A percentile compares a stretch with the other conserved stretches of the same genome.
These are phyloP conservation scores for Penicillium silybi DNA, from an alignment of 495 filamentous ascomycete species.

Conservation along the genomic window DNA sequence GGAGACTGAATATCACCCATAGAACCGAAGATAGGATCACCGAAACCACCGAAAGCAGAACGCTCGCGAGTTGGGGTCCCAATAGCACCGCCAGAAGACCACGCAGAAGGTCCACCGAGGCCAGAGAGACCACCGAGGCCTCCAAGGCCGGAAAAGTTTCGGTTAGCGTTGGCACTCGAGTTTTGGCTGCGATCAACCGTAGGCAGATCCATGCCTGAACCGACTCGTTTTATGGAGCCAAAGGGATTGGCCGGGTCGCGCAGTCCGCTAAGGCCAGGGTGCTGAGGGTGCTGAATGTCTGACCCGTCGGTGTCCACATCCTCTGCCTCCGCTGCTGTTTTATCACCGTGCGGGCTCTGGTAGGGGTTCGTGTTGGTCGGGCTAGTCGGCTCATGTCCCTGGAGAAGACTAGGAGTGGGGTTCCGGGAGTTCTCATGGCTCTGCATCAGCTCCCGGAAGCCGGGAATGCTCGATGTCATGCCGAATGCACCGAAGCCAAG, in stretches of 20 bases:
- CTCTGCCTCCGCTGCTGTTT: slow-evolving; percentile 51
- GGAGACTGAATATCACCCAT: slow-evolving; percentile 78
- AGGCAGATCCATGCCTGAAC: slow-evolving; percentile 58
- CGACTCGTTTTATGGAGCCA: slow-evolving; percentile 44
- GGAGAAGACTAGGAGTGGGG: slow-evolving; percentile 51
- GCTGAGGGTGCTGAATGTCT: slow-evolving; percentile 52
- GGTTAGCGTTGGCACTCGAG: slow-evolving; percentile 70
- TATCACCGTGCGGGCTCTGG: slow-evolving; percentile 84
- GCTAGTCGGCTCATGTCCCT: slow-evolving; percentile 68
- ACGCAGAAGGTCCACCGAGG: slow-evolving; percentile 57
- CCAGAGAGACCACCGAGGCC: slow-evolving; percentile 56
- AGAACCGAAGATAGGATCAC: slow-evolving; percentile 65
- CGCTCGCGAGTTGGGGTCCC: slow-evolving; percentile 75
- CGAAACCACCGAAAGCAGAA: slow-evolving; percentile 64
- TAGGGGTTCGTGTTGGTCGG: slow-evolving; percentile 98
- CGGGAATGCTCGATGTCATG: slow-evolving; percentile 70
- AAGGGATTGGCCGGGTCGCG: slow-evolving; percentile 49
- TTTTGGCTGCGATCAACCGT: slow-evolving; percentile 80
- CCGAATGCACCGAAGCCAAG: slow-evolving; percentile 65
- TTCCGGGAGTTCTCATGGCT: slow-evolving; percentile 56
- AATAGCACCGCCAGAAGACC: slow-evolving; percentile 58
- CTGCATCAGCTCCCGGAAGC: slow-evolving; percentile 59
- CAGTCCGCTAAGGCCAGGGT: slow-evolving; percentile 54
- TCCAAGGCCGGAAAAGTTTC: slow-evolving; percentile 64
- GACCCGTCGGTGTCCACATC: slow-evolving; percentile 59